phyloP scores from a whole-genome alignment of 164 flowering plant species.

The Paratinospora sagittata region DNA sequence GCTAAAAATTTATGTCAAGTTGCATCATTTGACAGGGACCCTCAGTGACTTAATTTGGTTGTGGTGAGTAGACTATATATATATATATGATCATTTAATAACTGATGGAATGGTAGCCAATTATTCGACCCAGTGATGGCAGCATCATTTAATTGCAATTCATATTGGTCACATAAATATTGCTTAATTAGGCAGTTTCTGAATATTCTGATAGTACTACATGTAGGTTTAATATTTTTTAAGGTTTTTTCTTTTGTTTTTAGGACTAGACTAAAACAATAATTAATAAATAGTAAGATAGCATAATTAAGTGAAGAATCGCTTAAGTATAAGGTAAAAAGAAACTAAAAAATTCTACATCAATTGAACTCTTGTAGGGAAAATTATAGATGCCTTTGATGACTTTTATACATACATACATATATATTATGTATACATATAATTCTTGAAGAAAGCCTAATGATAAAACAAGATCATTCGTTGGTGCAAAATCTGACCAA shows the following conservation, averaged over 20 bases:
- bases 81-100: background rate
- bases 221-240: background rate
- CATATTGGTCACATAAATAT: background rate
- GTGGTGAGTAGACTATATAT: background rate
- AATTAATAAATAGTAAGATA: background rate
- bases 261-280: background rate
- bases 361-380: too few species aligned
- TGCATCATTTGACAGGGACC: background rate
- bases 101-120: background rate
- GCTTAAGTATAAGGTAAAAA: background rate
- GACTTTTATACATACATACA: too few species aligned
- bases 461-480: too few species aligned
- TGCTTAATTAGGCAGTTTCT: background rate
- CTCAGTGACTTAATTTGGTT: background rate
- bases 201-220: background rate
- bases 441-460: too few species aligned
- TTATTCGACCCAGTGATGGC: background rate
- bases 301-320: background rate
- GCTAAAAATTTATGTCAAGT: background rate
- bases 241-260: background rate
- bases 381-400: too few species aligned
- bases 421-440: too few species aligned
- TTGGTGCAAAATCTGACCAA: too few species aligned
- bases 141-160: slow-evolving; percentile 1
- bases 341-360: too few species aligned